Percentiles rank a stretch among this genome's conserved stretches.
These are phyloP conservation scores for Xylaria telfairii DNA, from an alignment of 495 filamentous ascomycete species.

Conservation along the genomic window DNA sequence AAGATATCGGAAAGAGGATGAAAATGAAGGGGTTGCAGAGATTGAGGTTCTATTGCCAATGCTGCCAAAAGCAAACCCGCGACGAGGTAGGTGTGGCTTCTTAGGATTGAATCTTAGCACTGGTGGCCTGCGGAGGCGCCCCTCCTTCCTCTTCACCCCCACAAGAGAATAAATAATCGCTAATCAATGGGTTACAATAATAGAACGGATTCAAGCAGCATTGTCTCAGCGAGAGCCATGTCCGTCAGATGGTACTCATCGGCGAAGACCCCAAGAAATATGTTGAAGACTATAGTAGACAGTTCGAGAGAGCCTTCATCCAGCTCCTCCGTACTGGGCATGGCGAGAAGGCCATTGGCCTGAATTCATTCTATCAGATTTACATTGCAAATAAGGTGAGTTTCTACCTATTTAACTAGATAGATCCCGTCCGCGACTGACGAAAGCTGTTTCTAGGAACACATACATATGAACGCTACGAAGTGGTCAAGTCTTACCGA, in stretches of 20 bases:
- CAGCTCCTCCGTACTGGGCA: constrained; percentile 76
- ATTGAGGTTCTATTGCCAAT: constrained; percentile 84
- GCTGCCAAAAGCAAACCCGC: constrained; percentile 64
- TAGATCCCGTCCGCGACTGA: neutral
- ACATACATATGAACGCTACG: constrained; percentile 93
- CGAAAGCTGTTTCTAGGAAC: constrained; percentile 52
- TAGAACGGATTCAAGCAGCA: constrained; percentile 83
- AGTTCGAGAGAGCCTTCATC: constrained; percentile 85
- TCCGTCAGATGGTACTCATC: constrained; percentile 82
- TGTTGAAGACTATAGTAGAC: constrained; percentile 74
- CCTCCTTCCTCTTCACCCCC: no score
- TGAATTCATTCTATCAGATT: constrained; percentile 94
- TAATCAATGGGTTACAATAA: neutral
- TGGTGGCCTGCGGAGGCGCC: no score
- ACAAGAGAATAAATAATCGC: neutral
- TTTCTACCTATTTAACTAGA: neutral
- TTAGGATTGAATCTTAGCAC: no score
- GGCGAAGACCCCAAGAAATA: constrained; percentile 81
- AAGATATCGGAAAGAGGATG: constrained; percentile 85
- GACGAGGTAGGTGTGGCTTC: constrained; percentile 54
- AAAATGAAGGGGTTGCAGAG: constrained; percentile 88
- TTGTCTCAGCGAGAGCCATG: constrained; percentile 79
- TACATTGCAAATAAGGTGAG: constrained; percentile 70
- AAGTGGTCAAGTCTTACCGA: constrained; percentile 85
- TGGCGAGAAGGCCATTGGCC: constrained; percentile 81